Evolutionary conservation across 495 filamentous ascomycete species (phyloP).

Genomic region (Penicillium simplicissimum): DNA sequence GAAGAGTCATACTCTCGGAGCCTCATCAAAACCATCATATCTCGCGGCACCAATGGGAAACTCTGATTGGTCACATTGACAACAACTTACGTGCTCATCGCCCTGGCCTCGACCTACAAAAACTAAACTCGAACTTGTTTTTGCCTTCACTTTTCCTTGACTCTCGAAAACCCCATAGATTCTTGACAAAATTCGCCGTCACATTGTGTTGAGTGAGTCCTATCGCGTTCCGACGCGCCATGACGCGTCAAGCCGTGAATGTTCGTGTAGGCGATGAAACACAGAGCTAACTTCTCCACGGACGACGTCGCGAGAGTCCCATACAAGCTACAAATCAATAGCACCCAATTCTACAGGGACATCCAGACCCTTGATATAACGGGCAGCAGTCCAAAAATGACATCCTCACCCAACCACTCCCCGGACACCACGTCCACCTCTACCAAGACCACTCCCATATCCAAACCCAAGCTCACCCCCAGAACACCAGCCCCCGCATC

Average conservation of each 20-base stretch:
- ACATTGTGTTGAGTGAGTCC: neutral
- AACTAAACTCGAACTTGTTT: neutral
- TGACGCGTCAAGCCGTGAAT: neutral
- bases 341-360: neutral
- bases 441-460: neutral
- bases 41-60: neutral
- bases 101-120: neutral
- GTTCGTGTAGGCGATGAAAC: neutral
- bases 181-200: neutral
- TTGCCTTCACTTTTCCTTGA: neutral
- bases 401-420: neutral
- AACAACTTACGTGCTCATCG: slow-evolving; percentile 16
- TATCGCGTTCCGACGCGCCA: neutral
- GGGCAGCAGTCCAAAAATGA: neutral
- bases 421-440: neutral
- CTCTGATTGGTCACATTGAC: slow-evolving; percentile 37
- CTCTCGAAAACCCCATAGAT: neutral
- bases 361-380: no score
- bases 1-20: neutral
- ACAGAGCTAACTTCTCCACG: neutral
- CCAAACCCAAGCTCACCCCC: neutral
- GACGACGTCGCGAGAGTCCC: neutral
- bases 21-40: neutral
- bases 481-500: neutral
- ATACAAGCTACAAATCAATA: neutral